Conservation (phyloP, 2,329 filamentous ascomycete species). For the Leptographium procerum region DNA sequence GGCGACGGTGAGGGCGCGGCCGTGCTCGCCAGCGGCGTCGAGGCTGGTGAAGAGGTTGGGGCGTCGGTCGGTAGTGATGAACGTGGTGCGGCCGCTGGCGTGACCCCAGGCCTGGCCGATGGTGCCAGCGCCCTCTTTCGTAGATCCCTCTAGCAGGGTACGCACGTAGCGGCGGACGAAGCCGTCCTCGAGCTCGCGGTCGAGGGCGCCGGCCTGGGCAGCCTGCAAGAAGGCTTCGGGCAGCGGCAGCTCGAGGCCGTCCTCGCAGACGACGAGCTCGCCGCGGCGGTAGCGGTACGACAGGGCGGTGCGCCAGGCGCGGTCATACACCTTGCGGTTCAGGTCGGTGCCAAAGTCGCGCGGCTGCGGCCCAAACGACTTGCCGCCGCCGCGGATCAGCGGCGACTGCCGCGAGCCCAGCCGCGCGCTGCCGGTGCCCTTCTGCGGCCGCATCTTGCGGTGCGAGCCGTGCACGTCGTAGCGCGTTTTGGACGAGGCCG, state of each 20-base stretch:
- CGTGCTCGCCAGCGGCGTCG: constrained; percentile 51
- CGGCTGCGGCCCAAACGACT: constrained; percentile 79
- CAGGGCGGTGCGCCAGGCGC: constrained; percentile 88
- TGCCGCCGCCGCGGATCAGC: constrained; percentile 73
- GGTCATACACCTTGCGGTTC: constrained; percentile 83
- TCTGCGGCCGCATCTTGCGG: constrained; percentile 74
- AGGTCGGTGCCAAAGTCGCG: constrained; percentile 80
- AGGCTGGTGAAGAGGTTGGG: constrained; percentile 57
- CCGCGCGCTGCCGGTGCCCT: constrained; percentile 73
- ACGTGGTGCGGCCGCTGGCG: constrained; percentile 56
- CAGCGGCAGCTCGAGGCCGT: constrained; percentile 56
- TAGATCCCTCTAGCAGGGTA: constrained; percentile 54
- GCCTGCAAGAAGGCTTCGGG: constrained; percentile 36
- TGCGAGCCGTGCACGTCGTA: constrained; percentile 74
- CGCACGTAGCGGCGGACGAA: constrained; percentile 47
- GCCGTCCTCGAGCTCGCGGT: constrained; percentile 31
- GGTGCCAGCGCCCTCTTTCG: no score
- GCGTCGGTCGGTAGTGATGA: constrained; percentile 55
- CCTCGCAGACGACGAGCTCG: constrained; percentile 76
- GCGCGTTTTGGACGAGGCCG: constrained; percentile 71
- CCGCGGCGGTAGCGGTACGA: constrained; percentile 83
- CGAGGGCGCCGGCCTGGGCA: constrained; percentile 20
- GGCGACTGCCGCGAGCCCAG: constrained; percentile 73
- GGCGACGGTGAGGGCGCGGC: constrained; percentile 55
- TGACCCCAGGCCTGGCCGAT: constrained; percentile 54